phyloP scores from a whole-genome alignment of 352 stramenopile genomes.

The Phytophthora meadii region DNA sequence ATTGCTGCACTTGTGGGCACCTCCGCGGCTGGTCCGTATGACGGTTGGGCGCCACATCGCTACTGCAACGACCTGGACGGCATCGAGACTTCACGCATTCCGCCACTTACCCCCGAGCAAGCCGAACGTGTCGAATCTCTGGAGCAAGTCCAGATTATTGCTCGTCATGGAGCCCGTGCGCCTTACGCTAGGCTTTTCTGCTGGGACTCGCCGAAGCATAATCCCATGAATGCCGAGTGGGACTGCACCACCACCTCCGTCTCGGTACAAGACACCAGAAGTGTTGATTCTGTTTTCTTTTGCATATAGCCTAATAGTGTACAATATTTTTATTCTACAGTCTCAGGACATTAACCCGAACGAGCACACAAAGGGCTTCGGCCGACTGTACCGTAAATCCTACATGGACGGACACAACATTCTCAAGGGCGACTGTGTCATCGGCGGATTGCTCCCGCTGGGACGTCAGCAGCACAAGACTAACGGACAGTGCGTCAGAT shows the following conservation, averaged over 20 bases:
- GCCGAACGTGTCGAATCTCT: constrained; percentile 68
- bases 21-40: constrained; percentile 49
- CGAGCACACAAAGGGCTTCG: constrained; percentile 54
- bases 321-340: constrained; percentile 32
- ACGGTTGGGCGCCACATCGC: constrained; percentile 79
- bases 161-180: constrained; percentile 75
- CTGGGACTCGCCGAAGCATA: constrained; percentile 73
- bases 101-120: constrained; percentile 66
- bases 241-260: constrained; percentile 76
- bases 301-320: not conserved
- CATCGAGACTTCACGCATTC: constrained; percentile 69
- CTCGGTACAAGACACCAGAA: constrained; percentile 49
- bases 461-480: constrained; percentile 83
- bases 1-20: constrained; percentile 24
- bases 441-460: constrained; percentile 74
- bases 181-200: constrained; percentile 82
- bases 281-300: not conserved
- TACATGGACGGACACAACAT: constrained; percentile 84
- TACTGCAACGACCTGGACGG: constrained; percentile 81
- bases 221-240: constrained; percentile 80
- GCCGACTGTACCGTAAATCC: constrained; percentile 79
- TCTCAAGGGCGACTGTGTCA: constrained; percentile 72
- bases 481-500: constrained; percentile 60
- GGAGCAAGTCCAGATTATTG: constrained; percentile 86
- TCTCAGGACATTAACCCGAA: constrained; percentile 76